Evolutionary conservation across 495 filamentous ascomycete genomes (phyloP), one percentile per base, ranked within the genome.

Genomic region (Trichoderma orchidacearum): DNA sequence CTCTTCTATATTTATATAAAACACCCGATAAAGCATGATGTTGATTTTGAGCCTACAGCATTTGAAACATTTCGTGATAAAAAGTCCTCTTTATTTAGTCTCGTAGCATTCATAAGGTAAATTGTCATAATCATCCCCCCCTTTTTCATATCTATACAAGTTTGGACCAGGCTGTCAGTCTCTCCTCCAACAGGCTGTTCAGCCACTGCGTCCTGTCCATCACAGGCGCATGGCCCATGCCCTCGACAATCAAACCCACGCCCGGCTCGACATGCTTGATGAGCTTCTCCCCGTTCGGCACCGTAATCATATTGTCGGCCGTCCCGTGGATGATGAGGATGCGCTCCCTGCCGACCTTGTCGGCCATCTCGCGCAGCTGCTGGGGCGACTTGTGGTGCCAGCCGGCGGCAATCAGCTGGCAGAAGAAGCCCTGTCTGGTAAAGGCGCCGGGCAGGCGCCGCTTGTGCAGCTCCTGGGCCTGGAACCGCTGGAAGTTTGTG

Each of bases 321-420:
- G 80, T 84, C 15, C 89, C 89, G 65, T 92, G 87, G 61, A 87
- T 60, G 0, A 91, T 79, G 59, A 84, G 62, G 59, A 95, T 90
- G 54, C 88, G 69, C 63, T 86, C 78, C 29, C 85, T 72, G 2
- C 86, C 86, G 1, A 95, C 79, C 51, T 64, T 64, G 59, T 87
- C 79, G 0, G 73, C 87, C 25, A 95, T 62, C 51, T 72, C 66
- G 57, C 66, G 71, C 41, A 95, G 65, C 67, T 92, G 83, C 50
- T 66, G 76, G 0, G 77, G 60, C 5, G 71, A 78, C 68, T 93
- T 91, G 63, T 81, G 71, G 67, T 95, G 89, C 81, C 87, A 91
- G 12, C 81, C 82, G 1, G 85, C 86, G 3, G 89, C 89, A 36
- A 91, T 76, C 4, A 85, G 75, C 66, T 95, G 89, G 59, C 87